phyloP scores from a whole-genome alignment of 2,329 filamentous ascomycete genomes.

The Lanzia echinophila region DNA sequence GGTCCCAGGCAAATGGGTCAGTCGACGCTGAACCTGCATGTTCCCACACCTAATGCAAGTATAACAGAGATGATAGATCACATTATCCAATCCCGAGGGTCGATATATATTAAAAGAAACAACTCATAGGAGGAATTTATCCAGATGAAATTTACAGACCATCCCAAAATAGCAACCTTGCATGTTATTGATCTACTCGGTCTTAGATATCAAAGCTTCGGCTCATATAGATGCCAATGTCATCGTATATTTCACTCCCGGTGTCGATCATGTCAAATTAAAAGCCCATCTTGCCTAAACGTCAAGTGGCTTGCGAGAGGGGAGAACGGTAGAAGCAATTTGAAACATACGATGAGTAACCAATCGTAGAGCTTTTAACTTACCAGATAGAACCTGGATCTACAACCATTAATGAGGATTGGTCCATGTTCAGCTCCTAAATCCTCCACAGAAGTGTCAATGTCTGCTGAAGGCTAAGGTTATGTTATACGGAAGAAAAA shows the following conservation, averaged over 20 bases:
- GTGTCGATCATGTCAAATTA: constrained; percentile 9
- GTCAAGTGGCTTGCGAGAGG: constrained; percentile 4
- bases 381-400: neutral
- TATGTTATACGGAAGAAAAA: constrained; percentile 1
- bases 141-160: neutral
- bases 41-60: constrained; percentile 8
- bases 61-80: constrained; percentile 3
- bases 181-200: too few relatives aligned
- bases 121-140: neutral
- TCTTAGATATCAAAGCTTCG: neutral
- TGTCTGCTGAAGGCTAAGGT: constrained; percentile 5
- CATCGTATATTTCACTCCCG: constrained; percentile 1
- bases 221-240: constrained; percentile 2
- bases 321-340: neutral
- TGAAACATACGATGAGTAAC: constrained; percentile 5
- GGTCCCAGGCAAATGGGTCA: constrained; percentile 11
- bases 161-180: neutral
- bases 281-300: constrained; percentile 7
- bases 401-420: neutral
- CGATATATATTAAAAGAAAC: constrained; percentile 3
- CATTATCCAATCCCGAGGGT: neutral
- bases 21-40: constrained; percentile 2
- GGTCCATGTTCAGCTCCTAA: constrained; percentile 6
- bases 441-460: constrained; percentile 1
- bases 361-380: constrained; percentile 1